Evolutionary conservation across 345 rosid genomes (phyloP).

Genomic region (Laguncularia racemosa): DNA sequence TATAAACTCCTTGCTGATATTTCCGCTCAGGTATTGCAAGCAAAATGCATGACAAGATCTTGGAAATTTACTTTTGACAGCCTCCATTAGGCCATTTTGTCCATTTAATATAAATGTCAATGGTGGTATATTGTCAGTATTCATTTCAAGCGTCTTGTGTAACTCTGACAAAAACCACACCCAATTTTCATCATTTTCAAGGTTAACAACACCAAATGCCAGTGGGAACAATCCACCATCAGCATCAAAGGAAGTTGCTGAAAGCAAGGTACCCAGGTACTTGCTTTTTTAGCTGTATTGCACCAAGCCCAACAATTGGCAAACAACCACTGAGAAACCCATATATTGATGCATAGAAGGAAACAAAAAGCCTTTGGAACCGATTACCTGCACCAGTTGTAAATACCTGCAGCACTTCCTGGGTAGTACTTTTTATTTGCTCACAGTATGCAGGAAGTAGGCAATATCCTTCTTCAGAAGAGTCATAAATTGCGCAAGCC

Average conservation of each 20-base stretch:
- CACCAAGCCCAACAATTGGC: constrained; percentile 43
- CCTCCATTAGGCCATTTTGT: constrained; percentile 33
- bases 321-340: constrained; percentile 52
- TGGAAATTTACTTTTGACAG: constrained; percentile 30
- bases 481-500: constrained; percentile 61
- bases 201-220: constrained; percentile 49
- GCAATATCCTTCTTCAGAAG: constrained; percentile 57
- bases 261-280: constrained; percentile 48
- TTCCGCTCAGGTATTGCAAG: constrained; percentile 35
- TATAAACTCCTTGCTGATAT: constrained; percentile 39
- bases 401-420: constrained; percentile 39
- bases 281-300: constrained; percentile 41
- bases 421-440: constrained; percentile 40
- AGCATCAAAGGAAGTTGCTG: constrained; percentile 45
- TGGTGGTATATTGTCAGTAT: constrained; percentile 23
- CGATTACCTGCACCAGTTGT: constrained; percentile 39
- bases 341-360: constrained; percentile 29
- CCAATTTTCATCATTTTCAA: constrained; percentile 43
- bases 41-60: constrained; percentile 32
- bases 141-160: constrained; percentile 28
- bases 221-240: constrained; percentile 50
- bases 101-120: constrained; percentile 35
- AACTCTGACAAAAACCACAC: too few relatives aligned
- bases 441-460: constrained; percentile 41
- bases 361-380: constrained; percentile 41